phyloP scores from a whole-genome alignment of 2,329 filamentous ascomycete genomes.

The Calonectria henricotiae region DNA sequence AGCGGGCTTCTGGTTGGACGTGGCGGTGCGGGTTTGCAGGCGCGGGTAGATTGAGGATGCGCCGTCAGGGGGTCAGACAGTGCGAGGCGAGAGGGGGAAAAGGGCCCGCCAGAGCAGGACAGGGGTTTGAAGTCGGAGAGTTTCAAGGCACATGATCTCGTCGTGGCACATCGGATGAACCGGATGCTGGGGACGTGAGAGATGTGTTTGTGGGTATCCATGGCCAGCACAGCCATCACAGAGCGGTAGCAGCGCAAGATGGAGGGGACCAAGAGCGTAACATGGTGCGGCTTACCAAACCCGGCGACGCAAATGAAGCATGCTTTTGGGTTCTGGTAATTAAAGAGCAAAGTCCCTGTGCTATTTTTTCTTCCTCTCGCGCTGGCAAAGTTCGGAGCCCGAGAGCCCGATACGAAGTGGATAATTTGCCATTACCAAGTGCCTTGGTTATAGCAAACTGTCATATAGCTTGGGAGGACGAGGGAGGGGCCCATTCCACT shows the following conservation, averaged over 20 bases:
- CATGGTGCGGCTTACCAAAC: conserved; percentile 13
- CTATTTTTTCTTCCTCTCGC: background rate
- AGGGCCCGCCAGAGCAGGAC: conserved; percentile 12
- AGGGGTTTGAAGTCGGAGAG: conserved; percentile 40
- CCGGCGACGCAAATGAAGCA: background rate
- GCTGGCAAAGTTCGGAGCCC: conserved; percentile 14
- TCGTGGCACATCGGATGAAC: conserved; percentile 50
- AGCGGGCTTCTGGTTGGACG: conserved; percentile 6
- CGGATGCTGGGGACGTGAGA: conserved; percentile 32
- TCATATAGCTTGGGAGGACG: conserved; percentile 18
- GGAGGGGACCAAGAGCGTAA: background rate
- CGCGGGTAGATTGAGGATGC: conserved; percentile 28
- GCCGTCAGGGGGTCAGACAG: conserved; percentile 32
- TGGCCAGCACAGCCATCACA: conserved; percentile 12
- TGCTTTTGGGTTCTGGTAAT: conserved; percentile 19
- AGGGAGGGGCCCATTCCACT: conserved; percentile 13
- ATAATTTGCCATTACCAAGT: background rate
- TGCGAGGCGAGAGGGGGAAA: conserved; percentile 15
- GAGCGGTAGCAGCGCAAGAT: conserved; percentile 20
- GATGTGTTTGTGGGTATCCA: conserved; percentile 16
- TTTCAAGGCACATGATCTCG: conserved; percentile 43
- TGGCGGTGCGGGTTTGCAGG: conserved; percentile 30
- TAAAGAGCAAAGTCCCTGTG: conserved; percentile 10
- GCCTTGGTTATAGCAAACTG: conserved; percentile 23
- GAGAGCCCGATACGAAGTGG: conserved; percentile 20